These are phyloP conservation scores for Rhodotorula kratochvilovae DNA, from an alignment of 768 basidiomycete genomes.

Conservation along the genomic window DNA sequence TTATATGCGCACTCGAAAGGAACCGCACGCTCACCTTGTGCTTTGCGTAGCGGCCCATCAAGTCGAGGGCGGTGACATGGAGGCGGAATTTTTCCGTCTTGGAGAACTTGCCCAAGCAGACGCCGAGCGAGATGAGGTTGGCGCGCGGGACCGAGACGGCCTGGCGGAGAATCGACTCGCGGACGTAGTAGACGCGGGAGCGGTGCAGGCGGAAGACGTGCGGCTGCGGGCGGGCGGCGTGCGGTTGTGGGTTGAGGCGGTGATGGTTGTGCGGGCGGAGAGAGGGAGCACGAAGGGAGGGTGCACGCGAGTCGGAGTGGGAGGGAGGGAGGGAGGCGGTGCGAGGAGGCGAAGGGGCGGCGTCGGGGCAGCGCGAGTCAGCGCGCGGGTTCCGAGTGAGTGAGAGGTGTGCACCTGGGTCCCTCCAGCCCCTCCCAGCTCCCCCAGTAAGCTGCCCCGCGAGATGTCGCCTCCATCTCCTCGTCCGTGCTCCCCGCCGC, in stretches of 20 bases:
- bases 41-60: constrained; percentile 91
- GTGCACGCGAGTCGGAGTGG: too few species aligned
- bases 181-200: constrained; percentile 94
- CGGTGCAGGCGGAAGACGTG: constrained; percentile 72
- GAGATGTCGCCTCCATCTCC: too few species aligned
- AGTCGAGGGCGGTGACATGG: constrained; percentile 87
- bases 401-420: not conserved
- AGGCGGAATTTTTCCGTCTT: constrained; percentile 97
- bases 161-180: constrained; percentile 87
- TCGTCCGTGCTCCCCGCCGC: not conserved
- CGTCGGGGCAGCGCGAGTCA: not conserved
- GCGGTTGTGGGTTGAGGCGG: not conserved
- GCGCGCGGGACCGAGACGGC: constrained; percentile 86
- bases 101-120: constrained; percentile 95
- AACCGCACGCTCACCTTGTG: constrained; percentile 91
- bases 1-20: too few species aligned
- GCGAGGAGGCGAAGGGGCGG: not conserved
- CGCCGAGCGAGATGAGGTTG: constrained; percentile 86
- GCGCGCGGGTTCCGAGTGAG: too few species aligned
- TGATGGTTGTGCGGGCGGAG: not conserved
- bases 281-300: not conserved
- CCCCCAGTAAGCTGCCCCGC: too few species aligned
- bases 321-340: not conserved
- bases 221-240: too few species aligned
- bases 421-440: too few species aligned